A percentile compares a stretch with the other conserved stretches of the same genome.
Conservation (phyloP, 2,329 filamentous ascomycete genomes). For the Orbilia blumenaviensis region DNA sequence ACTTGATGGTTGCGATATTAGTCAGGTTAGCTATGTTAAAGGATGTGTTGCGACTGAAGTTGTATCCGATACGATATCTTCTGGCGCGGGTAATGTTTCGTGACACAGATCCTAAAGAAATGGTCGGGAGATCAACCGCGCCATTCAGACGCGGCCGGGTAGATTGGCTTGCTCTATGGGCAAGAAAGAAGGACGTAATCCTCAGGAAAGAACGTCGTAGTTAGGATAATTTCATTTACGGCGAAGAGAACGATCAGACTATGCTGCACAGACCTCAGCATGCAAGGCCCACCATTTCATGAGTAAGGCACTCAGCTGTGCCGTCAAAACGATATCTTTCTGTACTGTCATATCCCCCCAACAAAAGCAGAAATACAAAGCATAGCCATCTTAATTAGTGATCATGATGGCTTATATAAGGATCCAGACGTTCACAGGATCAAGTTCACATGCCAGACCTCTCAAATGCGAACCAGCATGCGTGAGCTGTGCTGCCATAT, state of each 20-base stretch:
- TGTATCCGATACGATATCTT: not conserved
- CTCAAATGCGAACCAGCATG: not conserved
- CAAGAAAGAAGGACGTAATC: not conserved
- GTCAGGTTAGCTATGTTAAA: not conserved
- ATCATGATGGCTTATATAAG: conserved; percentile 18
- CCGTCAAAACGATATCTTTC: not conserved
- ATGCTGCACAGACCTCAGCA: not conserved
- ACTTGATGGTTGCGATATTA: not conserved
- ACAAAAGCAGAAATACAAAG: not conserved
- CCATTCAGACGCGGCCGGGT: not conserved
- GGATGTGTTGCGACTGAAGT: conserved; percentile 11
- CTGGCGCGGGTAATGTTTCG: no score
- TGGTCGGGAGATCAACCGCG: conserved; percentile 12
- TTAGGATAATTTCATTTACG: not conserved
- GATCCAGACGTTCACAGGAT: conserved; percentile 25
- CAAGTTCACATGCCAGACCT: conserved; percentile 25
- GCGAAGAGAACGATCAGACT: not conserved
- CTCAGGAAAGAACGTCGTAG: not conserved
- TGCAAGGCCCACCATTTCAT: no score
- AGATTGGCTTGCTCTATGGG: not conserved
- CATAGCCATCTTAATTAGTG: conserved; percentile 18
- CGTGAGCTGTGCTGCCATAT: conserved; percentile 18
- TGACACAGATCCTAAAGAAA: no score
- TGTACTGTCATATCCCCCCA: not conserved
- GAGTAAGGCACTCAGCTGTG: not conserved